Evolutionary conservation across 2,329 filamentous ascomycete species (phyloP), one percentile per base, ranked within the genome.

Genomic region (Didymella pinodella): DNA sequence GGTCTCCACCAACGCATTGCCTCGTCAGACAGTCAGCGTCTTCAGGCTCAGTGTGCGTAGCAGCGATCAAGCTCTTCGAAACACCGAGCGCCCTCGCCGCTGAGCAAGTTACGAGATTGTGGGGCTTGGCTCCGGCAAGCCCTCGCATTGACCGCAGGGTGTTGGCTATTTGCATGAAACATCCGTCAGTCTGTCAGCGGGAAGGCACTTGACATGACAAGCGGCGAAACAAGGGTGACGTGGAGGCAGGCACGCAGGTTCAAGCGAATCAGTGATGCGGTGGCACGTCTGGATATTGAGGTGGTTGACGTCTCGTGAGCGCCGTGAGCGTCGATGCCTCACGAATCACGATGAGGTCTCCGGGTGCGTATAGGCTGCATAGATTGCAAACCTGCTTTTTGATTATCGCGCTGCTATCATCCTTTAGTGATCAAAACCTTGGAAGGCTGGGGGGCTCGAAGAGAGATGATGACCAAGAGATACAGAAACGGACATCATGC

Each of bases 81-180:
- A 46, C 50, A 49, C 49, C 40, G 40, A 57, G 49, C 56, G 45
- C 46, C 40, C 38, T 45, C 46, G 49, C 55, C 38, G 44, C 44
- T 32, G 22, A 41, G 48, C 53, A 49, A 34, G 54, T 57, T 57
- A 50, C 38, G 46, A 53, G 34, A 49, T 41, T 46, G 50, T 47
- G 45, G 49, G 38, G 38, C 56, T 48, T 36, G 38, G 36, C 29
- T 10, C 34, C 26, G 20, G 56, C 48, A 46, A 40, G 41, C 28
- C 29, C 34, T 44, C n/a, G 31, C 49, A 46, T 18, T 31, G 38
- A 41, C 48, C 41, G 22, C 26, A 8, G 25, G 28, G 49, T 41
- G 38, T 47, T 50, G 48, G 54, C 68, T 59, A 67, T 69, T 52
- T 66, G 64, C 62, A 46, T 69, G 68, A 70, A 70, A 70, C 68